phyloP scores from a whole-genome alignment of 495 filamentous ascomycete genomes.

The Annulohypoxylon maeteangense region DNA sequence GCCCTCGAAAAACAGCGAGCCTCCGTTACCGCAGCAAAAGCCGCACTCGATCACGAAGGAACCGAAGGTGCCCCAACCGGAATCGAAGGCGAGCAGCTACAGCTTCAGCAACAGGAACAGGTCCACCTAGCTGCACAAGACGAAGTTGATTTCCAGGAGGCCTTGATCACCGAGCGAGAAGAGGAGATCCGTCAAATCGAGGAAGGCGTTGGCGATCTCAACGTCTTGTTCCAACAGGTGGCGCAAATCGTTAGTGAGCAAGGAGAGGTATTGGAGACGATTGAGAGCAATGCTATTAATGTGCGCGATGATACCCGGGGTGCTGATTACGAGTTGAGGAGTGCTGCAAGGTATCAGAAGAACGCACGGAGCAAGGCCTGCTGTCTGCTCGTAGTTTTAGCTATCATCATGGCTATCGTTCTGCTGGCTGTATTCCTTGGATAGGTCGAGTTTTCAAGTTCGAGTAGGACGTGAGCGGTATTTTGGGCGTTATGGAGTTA shows the following conservation, averaged over 20 bases:
- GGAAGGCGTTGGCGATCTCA: slow-evolving; percentile 92
- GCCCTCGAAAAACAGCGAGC: slow-evolving; percentile 93
- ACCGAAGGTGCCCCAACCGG: slow-evolving; percentile 46
- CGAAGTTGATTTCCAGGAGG: slow-evolving; percentile 98
- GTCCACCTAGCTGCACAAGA: slow-evolving; percentile 87
- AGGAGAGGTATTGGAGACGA: slow-evolving; percentile 88
- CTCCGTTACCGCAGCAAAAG: slow-evolving; percentile 79
- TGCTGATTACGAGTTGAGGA: slow-evolving; percentile 83
- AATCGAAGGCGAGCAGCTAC: slow-evolving; percentile 60
- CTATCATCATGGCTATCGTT: slow-evolving; percentile 87
- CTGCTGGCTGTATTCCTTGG: slow-evolving; percentile 83
- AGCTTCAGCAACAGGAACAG: slow-evolving; percentile 79
- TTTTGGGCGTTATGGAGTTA: slow-evolving; percentile 39
- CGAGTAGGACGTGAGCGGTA: slow-evolving; percentile 25
- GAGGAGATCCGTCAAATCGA: slow-evolving; percentile 97
- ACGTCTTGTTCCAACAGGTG: slow-evolving; percentile 95
- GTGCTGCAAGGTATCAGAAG: slow-evolving; percentile 90
- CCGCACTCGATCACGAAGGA: slow-evolving; percentile 71
- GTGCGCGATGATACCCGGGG: slow-evolving; percentile 82
- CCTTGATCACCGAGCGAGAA: slow-evolving; percentile 93
- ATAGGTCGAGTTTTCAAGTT: slow-evolving; percentile 43
- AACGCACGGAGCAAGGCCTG: slow-evolving; percentile 91
- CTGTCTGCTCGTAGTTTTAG: slow-evolving; percentile 89
- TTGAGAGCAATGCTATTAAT: slow-evolving; percentile 85
- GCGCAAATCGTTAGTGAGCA: slow-evolving; percentile 96